Evolutionary conservation across 495 filamentous ascomycete genomes (phyloP).

Genomic region (Penicillium odoratum): DNA sequence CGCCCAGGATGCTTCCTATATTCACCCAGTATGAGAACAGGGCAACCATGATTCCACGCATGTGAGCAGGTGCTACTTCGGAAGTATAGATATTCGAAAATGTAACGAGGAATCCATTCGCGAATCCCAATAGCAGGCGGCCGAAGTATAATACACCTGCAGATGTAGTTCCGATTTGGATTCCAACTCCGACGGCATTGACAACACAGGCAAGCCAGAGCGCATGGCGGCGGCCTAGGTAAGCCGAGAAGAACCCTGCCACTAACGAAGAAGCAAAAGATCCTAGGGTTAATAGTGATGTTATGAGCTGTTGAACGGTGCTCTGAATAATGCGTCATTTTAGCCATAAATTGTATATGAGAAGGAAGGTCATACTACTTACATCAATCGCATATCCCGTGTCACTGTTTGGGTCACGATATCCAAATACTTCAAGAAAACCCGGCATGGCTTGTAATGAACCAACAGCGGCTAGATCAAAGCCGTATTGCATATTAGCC

Average conservation of each 20-base stretch:
- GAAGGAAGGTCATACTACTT: background rate
- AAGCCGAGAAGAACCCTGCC: conserved; percentile 37
- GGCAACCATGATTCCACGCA: conserved; percentile 19
- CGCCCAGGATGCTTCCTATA: conserved; percentile 15
- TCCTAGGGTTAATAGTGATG: conserved; percentile 55
- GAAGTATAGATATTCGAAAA: conserved; percentile 20
- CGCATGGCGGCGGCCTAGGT: conserved; percentile 16
- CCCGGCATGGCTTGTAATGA: conserved; percentile 22
- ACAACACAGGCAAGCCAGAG: conserved; percentile 21
- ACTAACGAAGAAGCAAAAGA: conserved; percentile 58
- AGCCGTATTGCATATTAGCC: conserved; percentile 23
- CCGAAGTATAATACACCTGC: conserved; percentile 15
- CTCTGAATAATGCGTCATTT: conserved; percentile 3
- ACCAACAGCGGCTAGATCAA: conserved; percentile 19
- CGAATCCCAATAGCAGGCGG: conserved; percentile 16
- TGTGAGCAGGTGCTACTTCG: conserved; percentile 14
- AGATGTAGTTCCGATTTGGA: conserved; percentile 18
- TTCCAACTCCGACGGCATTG: conserved; percentile 15
- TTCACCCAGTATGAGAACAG: conserved; percentile 21
- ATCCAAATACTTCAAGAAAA: conserved; percentile 22
- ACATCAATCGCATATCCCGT: conserved; percentile 20
- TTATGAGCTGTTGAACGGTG: conserved; percentile 39
- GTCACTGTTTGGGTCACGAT: conserved; percentile 10
- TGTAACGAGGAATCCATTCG: conserved; percentile 18
- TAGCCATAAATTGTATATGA: background rate